Conservation (phyloP, 202 grass and related monocot species). For the Hordeum pubiflorum region DNA sequence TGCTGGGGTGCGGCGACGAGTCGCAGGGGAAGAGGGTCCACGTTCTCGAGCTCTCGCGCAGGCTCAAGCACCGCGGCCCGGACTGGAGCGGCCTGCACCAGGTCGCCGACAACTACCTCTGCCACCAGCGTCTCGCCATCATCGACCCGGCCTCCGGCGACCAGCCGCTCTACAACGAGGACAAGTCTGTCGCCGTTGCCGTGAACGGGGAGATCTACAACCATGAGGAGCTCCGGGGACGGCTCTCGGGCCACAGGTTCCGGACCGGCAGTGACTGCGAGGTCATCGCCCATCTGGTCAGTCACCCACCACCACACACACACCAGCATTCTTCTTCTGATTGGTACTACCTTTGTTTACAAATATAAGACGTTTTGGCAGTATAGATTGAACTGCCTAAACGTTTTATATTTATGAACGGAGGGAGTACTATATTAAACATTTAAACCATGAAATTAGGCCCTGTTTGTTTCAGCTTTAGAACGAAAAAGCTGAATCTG, state of each 20-base stretch:
- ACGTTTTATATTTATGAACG: too few species aligned
- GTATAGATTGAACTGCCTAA: too few species aligned
- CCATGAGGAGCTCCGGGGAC: constrained; percentile 42
- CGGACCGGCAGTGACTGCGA: constrained; percentile 91
- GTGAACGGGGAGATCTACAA: constrained; percentile 95
- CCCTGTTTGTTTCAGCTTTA: too few species aligned
- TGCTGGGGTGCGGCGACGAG: constrained; percentile 47
- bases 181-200: constrained; percentile 45
- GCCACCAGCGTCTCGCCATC: constrained; percentile 75
- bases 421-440: too few species aligned
- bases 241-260: constrained; percentile 42
- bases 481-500: too few species aligned
- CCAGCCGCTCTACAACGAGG: constrained; percentile 78
- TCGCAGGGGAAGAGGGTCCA: constrained; percentile 46
- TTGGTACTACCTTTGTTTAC: too few species aligned
- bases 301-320: neutral
- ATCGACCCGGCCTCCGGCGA: constrained; percentile 77
- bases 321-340: too few species aligned
- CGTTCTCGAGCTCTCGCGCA: constrained; percentile 76
- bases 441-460: too few species aligned
- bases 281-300: constrained; percentile 77
- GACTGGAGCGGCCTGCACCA: constrained; percentile 66
- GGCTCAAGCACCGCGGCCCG: constrained; percentile 71
- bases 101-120: constrained; percentile 53
- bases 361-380: too few species aligned